These are phyloP conservation scores for Fusarium illudens DNA, from an alignment of 2,329 filamentous ascomycete species.

Conservation along the genomic window DNA sequence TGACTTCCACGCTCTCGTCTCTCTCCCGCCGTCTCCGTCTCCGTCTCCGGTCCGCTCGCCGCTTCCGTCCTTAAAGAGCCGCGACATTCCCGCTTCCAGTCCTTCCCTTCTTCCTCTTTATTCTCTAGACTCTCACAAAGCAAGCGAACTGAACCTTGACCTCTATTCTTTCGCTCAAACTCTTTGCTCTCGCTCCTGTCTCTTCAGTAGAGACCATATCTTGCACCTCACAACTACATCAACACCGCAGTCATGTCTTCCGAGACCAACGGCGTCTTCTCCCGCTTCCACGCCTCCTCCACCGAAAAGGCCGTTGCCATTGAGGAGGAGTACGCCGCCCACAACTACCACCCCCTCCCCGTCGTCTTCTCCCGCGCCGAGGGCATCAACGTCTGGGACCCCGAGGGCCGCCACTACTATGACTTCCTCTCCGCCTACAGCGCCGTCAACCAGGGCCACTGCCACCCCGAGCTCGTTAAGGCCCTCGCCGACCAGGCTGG, in stretches of 20 bases:
- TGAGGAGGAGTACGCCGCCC: conserved; percentile 87
- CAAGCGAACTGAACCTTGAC: neutral
- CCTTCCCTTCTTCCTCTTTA: conserved; percentile 4
- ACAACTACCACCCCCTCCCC: conserved; percentile 98
- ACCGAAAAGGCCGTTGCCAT: conserved; percentile 80
- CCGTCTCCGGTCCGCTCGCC: conserved; percentile 15
- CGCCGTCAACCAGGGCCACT: conserved; percentile 35
- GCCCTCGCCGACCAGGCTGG: conserved; percentile 88
- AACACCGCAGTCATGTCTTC: conserved; percentile 59
- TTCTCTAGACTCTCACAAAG: conserved; percentile 2
- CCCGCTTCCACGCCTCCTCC: conserved; percentile 76
- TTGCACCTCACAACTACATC: neutral
- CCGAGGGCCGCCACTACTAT: conserved; percentile 92
- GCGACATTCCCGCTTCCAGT: conserved; percentile 15
- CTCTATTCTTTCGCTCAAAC: neutral
- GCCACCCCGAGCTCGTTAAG: conserved; percentile 89
- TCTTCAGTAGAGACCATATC: neutral
- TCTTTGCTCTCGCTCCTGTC: conserved; percentile 3
- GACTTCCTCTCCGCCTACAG: conserved; percentile 95
- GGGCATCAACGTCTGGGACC: conserved; percentile 94
- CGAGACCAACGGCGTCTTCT: conserved; percentile 54
- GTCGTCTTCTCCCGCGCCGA: conserved; percentile 89
- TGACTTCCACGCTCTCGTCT: too few relatives aligned
- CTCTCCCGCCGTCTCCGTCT: too few relatives aligned
- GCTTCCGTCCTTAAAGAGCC: conserved; percentile 36